phyloP scores from a whole-genome alignment of 331 rosid genomes.

The Prunus yedoensis region DNA sequence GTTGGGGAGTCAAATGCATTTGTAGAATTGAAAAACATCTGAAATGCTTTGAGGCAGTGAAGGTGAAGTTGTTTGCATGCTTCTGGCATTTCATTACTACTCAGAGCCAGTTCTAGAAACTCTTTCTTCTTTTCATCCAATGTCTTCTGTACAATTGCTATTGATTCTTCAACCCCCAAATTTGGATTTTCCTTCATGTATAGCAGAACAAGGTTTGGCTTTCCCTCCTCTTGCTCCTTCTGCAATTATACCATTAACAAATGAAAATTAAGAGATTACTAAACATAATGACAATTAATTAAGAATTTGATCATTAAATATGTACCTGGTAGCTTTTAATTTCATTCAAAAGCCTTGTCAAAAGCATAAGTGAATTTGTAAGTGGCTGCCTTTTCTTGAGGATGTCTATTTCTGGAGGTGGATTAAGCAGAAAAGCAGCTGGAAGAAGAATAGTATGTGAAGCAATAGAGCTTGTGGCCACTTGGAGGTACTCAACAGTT shows the following conservation, averaged over 20 bases:
- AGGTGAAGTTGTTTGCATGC: slow-evolving; percentile 23
- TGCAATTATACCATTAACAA: background rate
- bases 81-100: slow-evolving; percentile 7
- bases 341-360: slow-evolving; percentile 23
- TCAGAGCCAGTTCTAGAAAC: slow-evolving; percentile 18
- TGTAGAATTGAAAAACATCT: slow-evolving; percentile 23
- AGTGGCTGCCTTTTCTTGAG: slow-evolving; percentile 6
- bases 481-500: slow-evolving; percentile 16
- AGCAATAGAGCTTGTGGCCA: slow-evolving; percentile 13
- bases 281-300: background rate
- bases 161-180: slow-evolving; percentile 15
- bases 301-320: background rate
- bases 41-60: slow-evolving; percentile 20
- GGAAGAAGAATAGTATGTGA: slow-evolving; percentile 22
- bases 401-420: background rate
- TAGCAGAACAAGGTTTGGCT: slow-evolving; percentile 22
- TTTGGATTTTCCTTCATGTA: slow-evolving; percentile 17
- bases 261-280: no score
- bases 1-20: slow-evolving; percentile 29
- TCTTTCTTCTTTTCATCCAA: slow-evolving; percentile 20
- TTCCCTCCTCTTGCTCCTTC: slow-evolving; percentile 26
- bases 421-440: slow-evolving; percentile 20
- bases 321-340: slow-evolving; percentile 13
- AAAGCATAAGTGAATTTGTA: slow-evolving; percentile 12
- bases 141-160: slow-evolving; percentile 4